Conservation (phyloP, 2,329 filamentous ascomycete species). For the Stachybotrys chlorohalonatus region DNA sequence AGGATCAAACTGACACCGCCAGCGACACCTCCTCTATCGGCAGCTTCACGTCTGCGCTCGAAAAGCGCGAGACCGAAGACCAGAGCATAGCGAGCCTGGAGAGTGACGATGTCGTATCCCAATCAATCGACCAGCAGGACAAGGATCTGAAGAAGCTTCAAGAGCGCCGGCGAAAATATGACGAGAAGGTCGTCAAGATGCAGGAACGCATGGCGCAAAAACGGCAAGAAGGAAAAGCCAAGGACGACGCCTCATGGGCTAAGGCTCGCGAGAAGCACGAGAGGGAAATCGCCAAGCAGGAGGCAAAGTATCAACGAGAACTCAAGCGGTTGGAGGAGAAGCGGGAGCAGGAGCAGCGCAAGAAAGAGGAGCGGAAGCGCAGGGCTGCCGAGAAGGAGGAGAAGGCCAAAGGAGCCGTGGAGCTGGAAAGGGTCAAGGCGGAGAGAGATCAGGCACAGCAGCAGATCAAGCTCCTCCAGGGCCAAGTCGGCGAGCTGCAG, state of each 20-base stretch:
- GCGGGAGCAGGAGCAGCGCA: constrained; percentile 52
- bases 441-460: constrained; percentile 44
- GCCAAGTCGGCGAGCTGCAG: constrained; percentile 48
- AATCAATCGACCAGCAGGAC: constrained; percentile 28
- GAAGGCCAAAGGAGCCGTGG: constrained; percentile 35
- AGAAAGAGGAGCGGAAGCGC: constrained; percentile 40
- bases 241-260: constrained; percentile 40
- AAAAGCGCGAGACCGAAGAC: constrained; percentile 21
- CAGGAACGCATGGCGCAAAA: constrained; percentile 37
- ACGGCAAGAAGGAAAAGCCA: constrained; percentile 36
- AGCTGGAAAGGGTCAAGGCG: constrained; percentile 41
- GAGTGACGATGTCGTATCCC: constrained; percentile 30
- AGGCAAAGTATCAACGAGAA: constrained; percentile 57
- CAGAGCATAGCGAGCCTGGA: constrained; percentile 15
- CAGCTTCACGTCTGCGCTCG: constrained; percentile 41
- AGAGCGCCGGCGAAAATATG: constrained; percentile 50
- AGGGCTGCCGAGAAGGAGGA: constrained; percentile 48
- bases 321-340: constrained; percentile 56
- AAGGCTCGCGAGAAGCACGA: constrained; percentile 57
- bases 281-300: constrained; percentile 53
- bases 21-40: constrained; percentile 37
- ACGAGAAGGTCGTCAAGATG: constrained; percentile 51
- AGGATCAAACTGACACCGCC: constrained; percentile 15
- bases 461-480: constrained; percentile 45
- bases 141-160: constrained; percentile 58